Percentiles rank a stretch among this genome's conserved stretches.
Conservation (phyloP, 192 early-diverging fungal genomes). For the Gaertneriomyces semiglobifer region DNA sequence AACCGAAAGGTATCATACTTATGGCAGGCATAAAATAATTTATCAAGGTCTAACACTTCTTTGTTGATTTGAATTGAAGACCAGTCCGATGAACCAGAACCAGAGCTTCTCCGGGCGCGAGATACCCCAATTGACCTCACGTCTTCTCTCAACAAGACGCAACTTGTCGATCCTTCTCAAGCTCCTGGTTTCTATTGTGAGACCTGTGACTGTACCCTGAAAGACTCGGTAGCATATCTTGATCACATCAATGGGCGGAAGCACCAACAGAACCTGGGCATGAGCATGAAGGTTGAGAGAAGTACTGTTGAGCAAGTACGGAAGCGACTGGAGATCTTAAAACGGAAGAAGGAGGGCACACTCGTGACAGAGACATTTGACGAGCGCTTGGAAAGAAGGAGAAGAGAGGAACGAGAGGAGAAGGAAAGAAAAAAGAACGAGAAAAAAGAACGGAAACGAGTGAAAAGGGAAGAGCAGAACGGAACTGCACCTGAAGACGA, state of each 20-base stretch:
- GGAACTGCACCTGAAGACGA: constrained; percentile 41
- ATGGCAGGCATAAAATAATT: too few species aligned
- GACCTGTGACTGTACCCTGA: constrained; percentile 79
- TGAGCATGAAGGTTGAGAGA: constrained; percentile 78
- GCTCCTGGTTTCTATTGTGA: constrained; percentile 93
- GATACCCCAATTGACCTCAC: constrained; percentile 66
- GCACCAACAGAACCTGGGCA: constrained; percentile 79
- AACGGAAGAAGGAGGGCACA: constrained; percentile 63
- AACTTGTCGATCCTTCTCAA: constrained; percentile 65
- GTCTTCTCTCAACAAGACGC: constrained; percentile 73
- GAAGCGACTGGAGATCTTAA: constrained; percentile 65
- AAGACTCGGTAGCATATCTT: constrained; percentile 85
- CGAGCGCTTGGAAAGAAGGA: constrained; percentile 59
- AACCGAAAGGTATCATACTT: constrained; percentile 44
- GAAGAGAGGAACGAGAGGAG: constrained; percentile 48
- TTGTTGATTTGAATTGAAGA: constrained; percentile 2
- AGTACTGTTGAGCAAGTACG: constrained; percentile 73
- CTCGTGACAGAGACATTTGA: constrained; percentile 6
- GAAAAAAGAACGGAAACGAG: constrained; percentile 53
- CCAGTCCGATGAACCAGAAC: constrained; percentile 28
- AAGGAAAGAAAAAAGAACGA: constrained; percentile 47
- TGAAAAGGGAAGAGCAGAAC: constrained; percentile 35
- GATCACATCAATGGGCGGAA: constrained; percentile 90
- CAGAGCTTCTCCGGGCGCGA: constrained; percentile 51
- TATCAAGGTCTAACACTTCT: too few species aligned